Conservation (phyloP, 164 flowering plant species). For the Pachysandra terminalis region DNA sequence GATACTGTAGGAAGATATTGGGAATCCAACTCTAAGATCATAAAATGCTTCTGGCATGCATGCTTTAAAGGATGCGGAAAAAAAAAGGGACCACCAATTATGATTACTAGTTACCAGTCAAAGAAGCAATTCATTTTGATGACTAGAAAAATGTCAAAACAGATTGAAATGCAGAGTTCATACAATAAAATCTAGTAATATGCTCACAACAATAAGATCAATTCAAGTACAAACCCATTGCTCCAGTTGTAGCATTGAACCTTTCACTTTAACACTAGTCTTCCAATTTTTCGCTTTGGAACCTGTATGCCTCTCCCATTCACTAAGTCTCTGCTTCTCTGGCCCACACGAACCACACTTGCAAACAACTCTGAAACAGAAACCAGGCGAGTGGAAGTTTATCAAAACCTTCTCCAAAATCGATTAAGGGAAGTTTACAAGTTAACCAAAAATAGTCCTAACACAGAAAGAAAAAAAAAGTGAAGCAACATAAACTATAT, state of each 20-base stretch:
- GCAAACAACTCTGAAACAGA: conserved; percentile 73
- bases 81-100: no score
- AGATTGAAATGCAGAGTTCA: background rate
- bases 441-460: background rate
- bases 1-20: background rate
- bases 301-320: conserved; percentile 95
- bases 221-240: conserved; percentile 75
- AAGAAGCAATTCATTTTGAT: background rate
- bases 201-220: conserved; percentile 11
- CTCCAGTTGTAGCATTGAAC: conserved; percentile 71
- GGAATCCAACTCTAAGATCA: background rate
- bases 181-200: background rate
- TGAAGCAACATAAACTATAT: no score
- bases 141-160: background rate
- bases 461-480: no score
- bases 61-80: background rate
- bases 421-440: background rate
- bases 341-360: conserved; percentile 82
- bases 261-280: conserved; percentile 77
- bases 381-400: background rate
- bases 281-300: conserved; percentile 84
- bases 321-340: conserved; percentile 74
- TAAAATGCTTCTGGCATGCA: background rate
- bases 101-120: background rate
- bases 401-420: background rate